These are phyloP conservation scores for Mortierella hygrophila DNA, from an alignment of 192 early-diverging fungal genomes.

Conservation along the genomic window DNA sequence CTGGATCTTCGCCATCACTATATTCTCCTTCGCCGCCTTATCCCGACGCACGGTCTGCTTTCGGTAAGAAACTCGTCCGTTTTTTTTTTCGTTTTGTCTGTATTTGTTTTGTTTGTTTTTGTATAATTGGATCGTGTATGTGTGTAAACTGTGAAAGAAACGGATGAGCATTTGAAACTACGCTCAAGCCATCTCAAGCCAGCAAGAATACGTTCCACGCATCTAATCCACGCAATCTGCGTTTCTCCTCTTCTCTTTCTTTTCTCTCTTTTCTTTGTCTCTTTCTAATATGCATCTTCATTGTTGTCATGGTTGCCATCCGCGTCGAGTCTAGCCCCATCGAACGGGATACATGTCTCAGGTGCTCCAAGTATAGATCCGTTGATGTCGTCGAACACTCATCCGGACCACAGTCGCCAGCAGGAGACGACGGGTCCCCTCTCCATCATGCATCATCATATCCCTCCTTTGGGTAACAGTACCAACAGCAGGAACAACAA, in stretches of 20 bases:
- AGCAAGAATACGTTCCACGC: neutral
- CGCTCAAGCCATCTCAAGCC: neutral
- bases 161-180: neutral
- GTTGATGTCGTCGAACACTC: neutral
- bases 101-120: neutral
- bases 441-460: neutral
- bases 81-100: neutral
- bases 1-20: neutral
- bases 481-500: neutral
- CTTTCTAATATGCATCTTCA: neutral
- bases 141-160: neutral
- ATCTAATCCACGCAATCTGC: neutral
- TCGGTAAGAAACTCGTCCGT: neutral
- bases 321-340: neutral
- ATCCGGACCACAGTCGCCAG: neutral
- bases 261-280: neutral
- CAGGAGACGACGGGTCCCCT: neutral
- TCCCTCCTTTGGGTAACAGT: too few species aligned
- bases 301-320: neutral
- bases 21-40: neutral
- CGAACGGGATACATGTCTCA: neutral
- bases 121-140: neutral
- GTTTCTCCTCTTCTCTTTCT: neutral
- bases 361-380: constrained; percentile 1
- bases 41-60: neutral